Base-by-base conservation (phyloP, 139 green algal species). In the Medakamo hakoo region DNA sequence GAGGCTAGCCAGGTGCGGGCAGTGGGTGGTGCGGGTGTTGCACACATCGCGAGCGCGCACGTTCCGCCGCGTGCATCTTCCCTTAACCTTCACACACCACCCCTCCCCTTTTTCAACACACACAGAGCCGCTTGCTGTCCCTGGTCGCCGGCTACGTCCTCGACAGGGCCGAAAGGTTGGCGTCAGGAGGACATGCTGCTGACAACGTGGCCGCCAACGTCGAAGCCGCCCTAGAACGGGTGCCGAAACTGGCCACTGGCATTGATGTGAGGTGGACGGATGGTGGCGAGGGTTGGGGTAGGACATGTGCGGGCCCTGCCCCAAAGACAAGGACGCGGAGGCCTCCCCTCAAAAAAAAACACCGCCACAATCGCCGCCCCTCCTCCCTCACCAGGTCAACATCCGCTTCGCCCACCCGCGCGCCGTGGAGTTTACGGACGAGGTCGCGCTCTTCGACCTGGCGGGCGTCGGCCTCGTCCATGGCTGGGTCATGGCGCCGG, bases 381-480 rank as follows among this genome's bases (percentile, higher is more conserved):
- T n/a, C n/a, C n/a, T n/a, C n/a, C n/a, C n/a, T n/a, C n/a, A n/a
- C n/a, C n/a, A n/a, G 9, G 91, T 98, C 26, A 98, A 98, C 71
- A 76, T 93, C 3, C 71, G 71, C 18, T 95, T 94, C 69, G 57
- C 79, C 64, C 66, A 66, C 56, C 62, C 66, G 3, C 31, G 58
- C 0, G 76, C 74, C 16, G 79, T 86, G 55, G 79, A 83, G 69
- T 88, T 83, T 67, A 92, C 85, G 14, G 60, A 71, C 24, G 86
- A 95, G 70, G 63, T 83, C 3, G 78, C 81, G 20, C 86, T 98
- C 31, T 99, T 99, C 66, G 93, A 98, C 76, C 80, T 98, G 52
- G 76, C 97, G 55, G 86, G 87, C 76, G 87, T 98, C 49, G 63
- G 48, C 22, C 74, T 98, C 21, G 72, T 93, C 49, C 93, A 99